These are phyloP conservation scores for Pyronema domesticum DNA, from an alignment of 495 filamentous ascomycete species.

Conservation along the genomic window DNA sequence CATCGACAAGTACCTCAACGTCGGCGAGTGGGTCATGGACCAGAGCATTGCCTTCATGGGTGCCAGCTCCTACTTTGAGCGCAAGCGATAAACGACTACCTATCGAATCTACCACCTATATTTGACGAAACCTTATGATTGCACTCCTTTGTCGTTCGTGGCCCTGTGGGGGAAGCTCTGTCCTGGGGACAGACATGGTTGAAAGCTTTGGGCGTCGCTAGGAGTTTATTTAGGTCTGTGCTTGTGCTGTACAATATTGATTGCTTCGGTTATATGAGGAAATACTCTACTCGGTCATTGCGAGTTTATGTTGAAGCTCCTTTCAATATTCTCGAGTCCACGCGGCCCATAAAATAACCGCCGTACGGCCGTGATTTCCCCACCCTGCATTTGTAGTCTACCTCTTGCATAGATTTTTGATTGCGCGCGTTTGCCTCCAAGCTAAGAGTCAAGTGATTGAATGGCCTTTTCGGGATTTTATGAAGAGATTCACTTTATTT, in stretches of 20 bases:
- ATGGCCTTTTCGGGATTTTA: too few relatives aligned
- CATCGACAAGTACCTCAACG: constrained; percentile 85
- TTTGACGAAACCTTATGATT: not conserved
- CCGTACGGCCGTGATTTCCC: too few relatives aligned
- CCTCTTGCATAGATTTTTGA: too few relatives aligned
- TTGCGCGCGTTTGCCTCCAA: too few relatives aligned
- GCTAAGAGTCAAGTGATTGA: too few relatives aligned
- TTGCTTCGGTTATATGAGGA: not conserved
- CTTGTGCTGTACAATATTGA: not conserved
- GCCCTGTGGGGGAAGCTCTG: not conserved
- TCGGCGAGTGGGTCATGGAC: constrained; percentile 97
- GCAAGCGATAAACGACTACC: constrained; percentile 43
- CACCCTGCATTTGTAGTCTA: too few relatives aligned
- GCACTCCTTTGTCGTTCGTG: not conserved
- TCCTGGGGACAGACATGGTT: not conserved
- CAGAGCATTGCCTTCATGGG: constrained; percentile 82
- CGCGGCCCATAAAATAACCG: too few relatives aligned
- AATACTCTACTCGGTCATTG: too few relatives aligned
- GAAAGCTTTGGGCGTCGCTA: not conserved
- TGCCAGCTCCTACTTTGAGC: constrained; percentile 73
- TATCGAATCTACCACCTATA: not conserved
- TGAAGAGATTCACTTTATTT: too few relatives aligned
- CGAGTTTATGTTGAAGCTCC: too few relatives aligned
- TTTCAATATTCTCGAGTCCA: too few relatives aligned
- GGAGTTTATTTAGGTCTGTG: not conserved